Conservation (phyloP, 2,329 filamentous ascomycete genomes). For the Myriosclerotinia duriaeana region DNA sequence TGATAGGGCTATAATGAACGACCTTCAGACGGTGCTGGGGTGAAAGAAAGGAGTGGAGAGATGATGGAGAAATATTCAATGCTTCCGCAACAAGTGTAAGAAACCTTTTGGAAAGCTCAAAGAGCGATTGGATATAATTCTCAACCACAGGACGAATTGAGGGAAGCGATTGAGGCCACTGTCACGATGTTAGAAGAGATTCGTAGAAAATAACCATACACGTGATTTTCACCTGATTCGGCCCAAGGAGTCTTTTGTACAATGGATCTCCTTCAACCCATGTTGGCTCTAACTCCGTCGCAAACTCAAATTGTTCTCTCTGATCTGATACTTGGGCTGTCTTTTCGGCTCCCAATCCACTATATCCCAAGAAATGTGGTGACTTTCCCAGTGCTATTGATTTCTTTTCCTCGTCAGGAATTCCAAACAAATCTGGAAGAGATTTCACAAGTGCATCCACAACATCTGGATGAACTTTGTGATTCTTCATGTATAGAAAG, state of each 20-base stretch:
- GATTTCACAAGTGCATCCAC: constrained; percentile 3
- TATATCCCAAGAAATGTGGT: constrained; percentile 19
- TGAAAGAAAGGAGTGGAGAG: constrained; percentile 18
- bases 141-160: constrained; percentile 10
- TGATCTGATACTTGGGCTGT: constrained; percentile 19
- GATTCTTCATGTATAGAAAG: constrained; percentile 21
- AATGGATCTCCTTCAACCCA: constrained; percentile 22
- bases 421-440: constrained; percentile 11
- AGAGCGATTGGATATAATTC: constrained; percentile 5
- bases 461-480: not conserved
- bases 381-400: constrained; percentile 13
- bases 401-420: constrained; percentile 3
- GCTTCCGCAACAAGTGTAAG: constrained; percentile 18
- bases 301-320: constrained; percentile 22
- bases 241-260: constrained; percentile 10
- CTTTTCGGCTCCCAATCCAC: constrained; percentile 16
- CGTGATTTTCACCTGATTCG: constrained; percentile 19
- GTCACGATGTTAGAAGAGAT: not conserved
- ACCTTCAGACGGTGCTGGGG: constrained; percentile 21
- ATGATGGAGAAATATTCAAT: constrained; percentile 9
- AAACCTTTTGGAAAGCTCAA: constrained; percentile 10
- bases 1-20: constrained; percentile 13
- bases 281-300: constrained; percentile 12
- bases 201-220: not conserved
- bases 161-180: constrained; percentile 19